phyloP scores from a whole-genome alignment of 352 stramenopile genomes.

The Phytophthora crassamura region DNA sequence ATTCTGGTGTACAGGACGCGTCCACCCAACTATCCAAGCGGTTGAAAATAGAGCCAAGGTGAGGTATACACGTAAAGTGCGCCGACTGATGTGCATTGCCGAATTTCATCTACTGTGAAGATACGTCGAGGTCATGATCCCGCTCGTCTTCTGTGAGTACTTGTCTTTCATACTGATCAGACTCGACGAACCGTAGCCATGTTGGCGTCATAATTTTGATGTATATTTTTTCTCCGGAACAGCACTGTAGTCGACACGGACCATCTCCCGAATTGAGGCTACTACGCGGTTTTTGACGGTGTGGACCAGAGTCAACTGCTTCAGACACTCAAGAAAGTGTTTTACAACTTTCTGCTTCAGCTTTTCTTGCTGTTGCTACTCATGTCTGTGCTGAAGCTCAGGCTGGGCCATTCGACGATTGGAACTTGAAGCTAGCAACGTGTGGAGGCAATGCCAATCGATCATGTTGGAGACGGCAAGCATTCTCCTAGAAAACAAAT shows the following conservation, averaged over 20 bases:
- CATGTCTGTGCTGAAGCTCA: conserved; percentile 16
- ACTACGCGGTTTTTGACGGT: conserved; percentile 23
- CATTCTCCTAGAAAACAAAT: too few species aligned
- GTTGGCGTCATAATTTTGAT: too few species aligned
- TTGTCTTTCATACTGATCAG: too few species aligned
- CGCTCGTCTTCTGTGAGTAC: conserved; percentile 20
- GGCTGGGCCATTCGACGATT: conserved; percentile 26
- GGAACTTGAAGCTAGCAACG: too few species aligned
- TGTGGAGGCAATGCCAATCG: too few species aligned
- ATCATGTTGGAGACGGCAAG: too few species aligned
- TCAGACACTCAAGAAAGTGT: conserved; percentile 25
- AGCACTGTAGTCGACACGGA: conserved; percentile 26
- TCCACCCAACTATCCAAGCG: not conserved
- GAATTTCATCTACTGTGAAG: conserved; percentile 18
- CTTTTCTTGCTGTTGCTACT: conserved; percentile 36
- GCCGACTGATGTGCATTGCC: conserved; percentile 11
- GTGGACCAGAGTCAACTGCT: conserved; percentile 9
- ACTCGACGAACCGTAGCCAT: too few species aligned
- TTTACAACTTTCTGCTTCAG: conserved; percentile 34
- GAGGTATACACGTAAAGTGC: not conserved
- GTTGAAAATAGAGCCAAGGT: too few species aligned
- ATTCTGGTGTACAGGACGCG: not conserved
- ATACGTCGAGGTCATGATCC: conserved; percentile 23
- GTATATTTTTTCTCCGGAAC: too few species aligned
- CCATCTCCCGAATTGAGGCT: conserved; percentile 31